Base-by-base conservation (phyloP, 2,329 filamentous ascomycete species). In the Monilinia fructicola region DNA sequence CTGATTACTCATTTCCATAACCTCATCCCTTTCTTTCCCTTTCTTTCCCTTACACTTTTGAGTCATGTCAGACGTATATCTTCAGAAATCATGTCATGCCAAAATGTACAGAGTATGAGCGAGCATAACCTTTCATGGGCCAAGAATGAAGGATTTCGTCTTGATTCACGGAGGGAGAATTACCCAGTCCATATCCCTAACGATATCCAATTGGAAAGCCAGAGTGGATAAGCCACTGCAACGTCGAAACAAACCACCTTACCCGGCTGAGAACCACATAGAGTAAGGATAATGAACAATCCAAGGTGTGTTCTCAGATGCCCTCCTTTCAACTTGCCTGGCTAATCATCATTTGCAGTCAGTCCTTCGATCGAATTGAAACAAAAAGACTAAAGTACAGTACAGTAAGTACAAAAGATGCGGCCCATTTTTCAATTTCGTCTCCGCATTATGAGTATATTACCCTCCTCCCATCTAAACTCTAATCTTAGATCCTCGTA, bases 401-500 rank as follows among this genome's bases (percentile, higher is more conserved):
- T 31, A 31, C 26, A 46, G 38, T 42, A 16, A 18, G 46, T 11
- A 14, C 31, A 21, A 35, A 35, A 60, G 28, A 50, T 21, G 58
- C 28, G 58, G 50, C 58, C 58, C 63, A 58, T 59, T 42, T 59
- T 42, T 26, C 53, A 52, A 65, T 38, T 58, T 58, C 26, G 44
- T 56, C 42, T 59, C 52, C 52, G 40, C 40, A 54, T 64, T 55
- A 35, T n/a, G 18, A 38, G 2, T 7, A 35, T 35, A 35, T 35
- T 35, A 35, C 31, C 5, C 31, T 55, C 40, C 40, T 59, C n/a
- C 21, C n/a, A n/a, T 59, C 42, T n/a, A 48, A 65, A 58, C 52
- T 59, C 63, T 58, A 59, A 65, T 65, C 63, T 59, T 48, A 55
- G 42, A 58, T 50, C 61, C 50, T 56, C 53, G 52, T 59, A 54